These are phyloP conservation scores for Tephrocybe sp. DNA, from an alignment of 768 basidiomycete species.

Conservation along the genomic window DNA sequence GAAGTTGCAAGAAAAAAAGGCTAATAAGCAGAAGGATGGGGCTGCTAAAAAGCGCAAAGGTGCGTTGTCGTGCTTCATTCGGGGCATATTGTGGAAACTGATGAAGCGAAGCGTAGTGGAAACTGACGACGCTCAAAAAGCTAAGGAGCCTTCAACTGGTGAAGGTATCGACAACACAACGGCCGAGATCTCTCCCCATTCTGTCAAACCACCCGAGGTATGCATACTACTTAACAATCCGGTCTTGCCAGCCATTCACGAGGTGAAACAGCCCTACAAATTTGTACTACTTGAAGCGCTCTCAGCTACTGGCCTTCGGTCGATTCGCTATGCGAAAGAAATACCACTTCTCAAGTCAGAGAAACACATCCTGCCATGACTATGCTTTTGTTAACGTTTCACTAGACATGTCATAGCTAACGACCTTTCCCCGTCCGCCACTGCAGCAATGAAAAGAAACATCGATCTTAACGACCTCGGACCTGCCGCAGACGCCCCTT, in stretches of 20 bases:
- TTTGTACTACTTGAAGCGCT: slow-evolving; percentile 89
- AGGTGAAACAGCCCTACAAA: slow-evolving; percentile 44
- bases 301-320: slow-evolving; percentile 92
- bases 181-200: not conserved
- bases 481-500: slow-evolving; percentile 17
- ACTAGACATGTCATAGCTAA: slow-evolving; percentile 90
- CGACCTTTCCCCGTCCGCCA: slow-evolving; percentile 82
- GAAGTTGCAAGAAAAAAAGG: slow-evolving; percentile 49
- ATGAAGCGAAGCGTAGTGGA: slow-evolving; percentile 9
- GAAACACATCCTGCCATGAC: slow-evolving; percentile 19
- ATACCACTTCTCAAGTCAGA: slow-evolving; percentile 88
- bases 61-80: slow-evolving; percentile 24
- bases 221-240: not conserved
- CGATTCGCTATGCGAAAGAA: slow-evolving; percentile 97
- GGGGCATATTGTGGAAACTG: not conserved
- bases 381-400: slow-evolving; percentile 5
- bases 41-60: slow-evolving; percentile 45
- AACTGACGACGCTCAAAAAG: slow-evolving; percentile 1
- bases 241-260: not conserved
- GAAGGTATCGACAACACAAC: not conserved
- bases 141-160: slow-evolving; percentile 3
- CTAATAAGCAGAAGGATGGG: slow-evolving; percentile 36
- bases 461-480: slow-evolving; percentile 78
- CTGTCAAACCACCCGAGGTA: slow-evolving; percentile 18
- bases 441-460: slow-evolving; percentile 84